Percentiles rank a stretch among this genome's conserved stretches.
Evolutionary conservation across 805 yeast genomes (phyloP).

Genomic region (Candida hungchunana): DNA sequence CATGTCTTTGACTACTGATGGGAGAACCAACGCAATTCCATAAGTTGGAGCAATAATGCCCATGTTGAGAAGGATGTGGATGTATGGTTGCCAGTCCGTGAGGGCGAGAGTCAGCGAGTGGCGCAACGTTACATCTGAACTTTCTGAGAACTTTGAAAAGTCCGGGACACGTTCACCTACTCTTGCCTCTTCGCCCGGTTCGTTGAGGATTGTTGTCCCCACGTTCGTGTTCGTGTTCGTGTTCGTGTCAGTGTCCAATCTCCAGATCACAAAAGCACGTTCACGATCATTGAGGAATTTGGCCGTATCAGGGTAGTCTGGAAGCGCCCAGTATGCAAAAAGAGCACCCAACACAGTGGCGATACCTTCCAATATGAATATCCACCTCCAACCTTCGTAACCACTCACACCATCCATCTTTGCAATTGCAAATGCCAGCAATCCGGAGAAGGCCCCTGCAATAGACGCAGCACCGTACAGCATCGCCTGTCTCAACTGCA

Average conservation of each 20-base stretch:
- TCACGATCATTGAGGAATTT: slow-evolving; percentile 17
- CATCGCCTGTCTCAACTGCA: slow-evolving; percentile 24
- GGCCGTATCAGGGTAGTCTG: slow-evolving; percentile 19
- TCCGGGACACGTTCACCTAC: too few relatives aligned
- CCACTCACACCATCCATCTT: slow-evolving; percentile 16
- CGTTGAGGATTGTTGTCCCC: background rate
- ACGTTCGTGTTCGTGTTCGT: background rate
- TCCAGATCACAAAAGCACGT: slow-evolving; percentile 9
- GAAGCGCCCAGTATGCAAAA: slow-evolving; percentile 7
- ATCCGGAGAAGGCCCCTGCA: slow-evolving; percentile 24
- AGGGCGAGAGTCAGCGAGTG: slow-evolving; percentile 9
- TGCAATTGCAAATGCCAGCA: slow-evolving; percentile 21
- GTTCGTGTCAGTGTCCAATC: slow-evolving; percentile 11
- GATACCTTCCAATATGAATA: slow-evolving; percentile 18
- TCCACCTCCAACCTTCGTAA: slow-evolving; percentile 19
- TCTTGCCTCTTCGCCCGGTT: slow-evolving; percentile 5
- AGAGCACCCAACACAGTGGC: slow-evolving; percentile 11
- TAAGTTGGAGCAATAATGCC: slow-evolving; percentile 17
- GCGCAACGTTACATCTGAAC: slow-evolving; percentile 10
- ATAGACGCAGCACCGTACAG: slow-evolving; percentile 24
- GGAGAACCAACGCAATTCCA: slow-evolving; percentile 17
- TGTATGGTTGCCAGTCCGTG: slow-evolving; percentile 11
- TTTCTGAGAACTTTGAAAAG: slow-evolving; percentile 10
- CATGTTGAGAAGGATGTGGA: slow-evolving; percentile 12
- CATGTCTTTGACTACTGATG: slow-evolving; percentile 15